Base-by-base conservation (phyloP, 345 rosid species). In the Nasturtium officinale region DNA sequence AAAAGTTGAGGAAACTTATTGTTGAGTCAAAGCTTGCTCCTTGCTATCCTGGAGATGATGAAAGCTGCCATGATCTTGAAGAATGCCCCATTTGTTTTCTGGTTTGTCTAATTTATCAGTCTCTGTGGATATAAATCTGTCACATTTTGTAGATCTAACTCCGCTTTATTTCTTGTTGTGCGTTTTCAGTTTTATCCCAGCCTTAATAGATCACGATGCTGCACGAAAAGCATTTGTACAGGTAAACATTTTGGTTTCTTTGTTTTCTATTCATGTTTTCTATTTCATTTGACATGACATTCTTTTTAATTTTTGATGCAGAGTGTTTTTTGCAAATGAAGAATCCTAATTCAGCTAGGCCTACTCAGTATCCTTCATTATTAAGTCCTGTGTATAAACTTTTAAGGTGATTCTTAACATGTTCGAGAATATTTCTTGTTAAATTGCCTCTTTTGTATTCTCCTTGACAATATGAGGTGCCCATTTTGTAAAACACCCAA, bases 311-410 rank as follows among this genome's bases (percentile, higher is more conserved):
- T 72, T 69, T 66, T 79, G 76, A 35, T 58, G 72, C 87, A 96
- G 99, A 96, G 84, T 96, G 99, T 80, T 96, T 96, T 82, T 85
- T 96, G 82, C 98, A 90, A 83, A 92, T 96, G 99, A 96, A 96
- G 84, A 89, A 86, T 87, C 98, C 97, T 21, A 89, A 86, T 80
- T 86, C 97, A 9, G 76, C 90, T 50, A 94, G 88, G 69, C 98
- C 98, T 78, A 92, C 95, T 3, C 98, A 92, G 99, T 96, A 96
- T 96, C 99, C 98, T 96, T 82, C n/a, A 10, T 37, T 13, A 1
- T 37, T 21, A 16, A 26, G 7, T 45, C 46, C 10, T 13, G 52
- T 68, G 37, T 29, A 23, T 38, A 61, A 10, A 30, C 52, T 43
- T 42, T 15, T 59, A 25, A 29, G 13, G 65, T 29, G 63, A 5